phyloP scores from a whole-genome alignment of 305 asterid genomes.

The Stenogyne calaminthoides region DNA sequence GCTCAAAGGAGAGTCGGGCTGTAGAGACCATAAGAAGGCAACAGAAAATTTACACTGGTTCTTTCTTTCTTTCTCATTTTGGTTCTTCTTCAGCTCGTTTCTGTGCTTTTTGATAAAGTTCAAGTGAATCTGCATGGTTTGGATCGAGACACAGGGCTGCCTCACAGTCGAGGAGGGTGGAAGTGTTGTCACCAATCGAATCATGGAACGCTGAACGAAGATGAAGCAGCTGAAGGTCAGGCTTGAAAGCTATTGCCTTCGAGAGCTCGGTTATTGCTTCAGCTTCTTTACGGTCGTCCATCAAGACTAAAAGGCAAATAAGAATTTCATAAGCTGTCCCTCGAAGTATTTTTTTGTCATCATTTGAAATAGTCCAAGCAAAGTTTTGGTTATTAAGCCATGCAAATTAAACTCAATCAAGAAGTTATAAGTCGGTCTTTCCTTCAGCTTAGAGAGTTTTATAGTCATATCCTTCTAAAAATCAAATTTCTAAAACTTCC shows the following conservation, averaged over 20 bases:
- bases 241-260: constrained; percentile 79
- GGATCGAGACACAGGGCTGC: constrained; percentile 93
- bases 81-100: constrained; percentile 32
- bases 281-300: constrained; percentile 91
- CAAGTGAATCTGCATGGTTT: constrained; percentile 62
- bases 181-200: constrained; percentile 58
- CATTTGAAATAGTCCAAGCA: background rate
- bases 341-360: background rate
- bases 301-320: constrained; percentile 53
- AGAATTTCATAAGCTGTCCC: background rate
- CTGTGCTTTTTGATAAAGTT: constrained; percentile 59
- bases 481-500: background rate
- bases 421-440: background rate
- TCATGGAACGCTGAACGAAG: constrained; percentile 96
- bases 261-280: constrained; percentile 85
- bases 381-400: too few species aligned
- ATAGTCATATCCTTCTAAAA: background rate
- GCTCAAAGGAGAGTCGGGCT: constrained; percentile 25
- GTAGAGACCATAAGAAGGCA: constrained; percentile 8
- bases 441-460: background rate
- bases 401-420: background rate
- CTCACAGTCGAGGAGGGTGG: constrained; percentile 77
- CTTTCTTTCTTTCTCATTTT: constrained; percentile 26
- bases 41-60: constrained; percentile 9
- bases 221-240: constrained; percentile 82